Conservation (phyloP, 345 rosid genomes). For the Cardamine chenopodiifolia region DNA sequence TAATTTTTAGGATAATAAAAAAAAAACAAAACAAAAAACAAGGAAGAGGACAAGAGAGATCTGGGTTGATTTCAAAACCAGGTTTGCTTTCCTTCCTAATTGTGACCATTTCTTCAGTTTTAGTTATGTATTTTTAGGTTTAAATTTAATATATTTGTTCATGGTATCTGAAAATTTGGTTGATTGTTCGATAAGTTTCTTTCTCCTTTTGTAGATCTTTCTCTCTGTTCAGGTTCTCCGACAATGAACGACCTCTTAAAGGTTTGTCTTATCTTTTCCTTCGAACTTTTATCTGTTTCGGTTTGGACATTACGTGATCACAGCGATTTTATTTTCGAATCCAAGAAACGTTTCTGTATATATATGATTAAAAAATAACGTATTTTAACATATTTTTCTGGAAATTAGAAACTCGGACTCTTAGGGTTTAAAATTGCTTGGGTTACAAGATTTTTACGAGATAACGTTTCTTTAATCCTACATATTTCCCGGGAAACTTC, state of each 20-base stretch:
- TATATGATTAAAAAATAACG: not conserved
- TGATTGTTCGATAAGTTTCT: constrained; percentile 41
- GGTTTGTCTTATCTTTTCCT: constrained; percentile 44
- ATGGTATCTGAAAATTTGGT: constrained; percentile 12
- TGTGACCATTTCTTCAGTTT: constrained; percentile 9
- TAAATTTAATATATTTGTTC: not conserved
- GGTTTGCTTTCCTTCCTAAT: constrained; percentile 20
- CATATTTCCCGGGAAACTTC: not conserved
- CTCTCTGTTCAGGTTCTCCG: constrained; percentile 35
- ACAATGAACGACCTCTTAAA: constrained; percentile 83
- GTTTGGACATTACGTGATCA: constrained; percentile 8
- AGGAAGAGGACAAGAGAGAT: constrained; percentile 30
- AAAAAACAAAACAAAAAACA: not conserved
- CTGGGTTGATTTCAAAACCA: constrained; percentile 43
- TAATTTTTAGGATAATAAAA: not conserved
- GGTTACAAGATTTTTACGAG: not conserved
- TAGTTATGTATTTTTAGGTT: not conserved
- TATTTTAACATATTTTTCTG: not conserved
- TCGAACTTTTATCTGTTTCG: not conserved
- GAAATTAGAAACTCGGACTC: constrained; percentile 5
- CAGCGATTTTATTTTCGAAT: not conserved
- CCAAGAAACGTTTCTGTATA: not conserved
- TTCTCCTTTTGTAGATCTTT: constrained; percentile 35
- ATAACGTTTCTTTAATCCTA: not conserved
- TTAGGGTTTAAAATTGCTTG: constrained; percentile 25